These are phyloP conservation scores for Chalciporus sp. DNA, from an alignment of 1,284 basidiomycete species.

Conservation along the genomic window DNA sequence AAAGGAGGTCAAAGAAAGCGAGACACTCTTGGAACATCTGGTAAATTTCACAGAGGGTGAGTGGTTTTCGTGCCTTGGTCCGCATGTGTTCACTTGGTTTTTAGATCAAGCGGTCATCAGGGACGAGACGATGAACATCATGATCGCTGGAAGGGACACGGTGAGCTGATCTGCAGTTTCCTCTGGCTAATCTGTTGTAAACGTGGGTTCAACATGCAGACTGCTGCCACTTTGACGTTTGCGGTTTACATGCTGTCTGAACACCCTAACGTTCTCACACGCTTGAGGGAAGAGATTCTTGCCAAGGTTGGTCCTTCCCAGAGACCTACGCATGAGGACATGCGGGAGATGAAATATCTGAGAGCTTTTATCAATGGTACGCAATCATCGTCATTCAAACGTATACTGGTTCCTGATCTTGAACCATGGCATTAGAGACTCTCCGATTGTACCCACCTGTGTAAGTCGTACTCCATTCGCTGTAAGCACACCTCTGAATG, in stretches of 20 bases:
- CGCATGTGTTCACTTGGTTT: slow-evolving; percentile 3
- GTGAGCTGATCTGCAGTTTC: slow-evolving; percentile 21
- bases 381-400: slow-evolving; percentile 7
- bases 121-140: slow-evolving; percentile 44
- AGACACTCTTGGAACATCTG: slow-evolving; percentile 35
- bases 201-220: slow-evolving; percentile 35
- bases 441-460: slow-evolving; percentile 62
- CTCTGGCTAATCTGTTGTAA: background rate
- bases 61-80: background rate
- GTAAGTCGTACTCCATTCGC: slow-evolving; percentile 34
- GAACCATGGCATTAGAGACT: slow-evolving; percentile 42
- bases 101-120: slow-evolving; percentile 37
- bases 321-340: slow-evolving; percentile 52
- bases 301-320: slow-evolving; percentile 43
- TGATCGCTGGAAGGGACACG: slow-evolving; percentile 45
- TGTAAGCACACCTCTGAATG: background rate
- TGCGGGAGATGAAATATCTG: slow-evolving; percentile 57
- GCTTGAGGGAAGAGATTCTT: slow-evolving; percentile 56
- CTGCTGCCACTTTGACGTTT: slow-evolving; percentile 54
- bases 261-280: slow-evolving; percentile 46
- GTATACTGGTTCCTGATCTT: slow-evolving; percentile 1
- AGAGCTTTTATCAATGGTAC: slow-evolving; percentile 61
- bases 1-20: slow-evolving; percentile 21
- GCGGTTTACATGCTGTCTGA: slow-evolving; percentile 55
- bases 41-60: slow-evolving; percentile 33